Evolutionary conservation across 305 asterid species (phyloP).

Genomic region (Fraxinus paxiana): DNA sequence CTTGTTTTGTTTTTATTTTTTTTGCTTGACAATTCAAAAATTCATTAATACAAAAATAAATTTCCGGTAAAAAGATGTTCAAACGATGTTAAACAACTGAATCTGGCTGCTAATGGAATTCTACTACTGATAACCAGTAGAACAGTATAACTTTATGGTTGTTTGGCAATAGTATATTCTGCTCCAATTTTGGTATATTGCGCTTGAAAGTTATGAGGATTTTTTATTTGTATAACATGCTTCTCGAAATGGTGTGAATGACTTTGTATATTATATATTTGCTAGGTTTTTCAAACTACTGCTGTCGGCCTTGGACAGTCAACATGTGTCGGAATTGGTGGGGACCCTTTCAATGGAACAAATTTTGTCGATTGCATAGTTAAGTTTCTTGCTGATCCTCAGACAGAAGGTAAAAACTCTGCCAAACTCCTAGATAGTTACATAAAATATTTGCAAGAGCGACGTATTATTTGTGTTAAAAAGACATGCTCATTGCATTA

Average conservation of each 20-base stretch:
- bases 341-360: conserved; percentile 98
- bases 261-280: conserved; percentile 18
- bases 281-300: conserved; percentile 91
- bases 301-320: conserved; percentile 99
- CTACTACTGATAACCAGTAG: neutral
- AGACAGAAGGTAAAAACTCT: conserved; percentile 72
- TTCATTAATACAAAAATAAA: neutral
- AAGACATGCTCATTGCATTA: neutral
- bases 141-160: conserved; percentile 2
- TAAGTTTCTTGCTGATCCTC: conserved; percentile 86
- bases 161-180: neutral
- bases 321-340: conserved; percentile 95
- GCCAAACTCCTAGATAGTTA: neutral
- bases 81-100: neutral
- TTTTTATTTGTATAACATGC: neutral
- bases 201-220: neutral
- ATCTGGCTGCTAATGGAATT: conserved; percentile 7
- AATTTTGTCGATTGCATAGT: conserved; percentile 89
- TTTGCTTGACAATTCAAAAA: neutral
- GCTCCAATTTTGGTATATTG: neutral
- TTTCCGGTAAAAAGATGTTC: neutral
- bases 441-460: neutral
- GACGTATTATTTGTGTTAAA: neutral
- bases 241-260: neutral
- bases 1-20: neutral